Evolutionary conservation across 2,329 filamentous ascomycete species (phyloP).

Genomic region (Colletotrichum camelliae): DNA sequence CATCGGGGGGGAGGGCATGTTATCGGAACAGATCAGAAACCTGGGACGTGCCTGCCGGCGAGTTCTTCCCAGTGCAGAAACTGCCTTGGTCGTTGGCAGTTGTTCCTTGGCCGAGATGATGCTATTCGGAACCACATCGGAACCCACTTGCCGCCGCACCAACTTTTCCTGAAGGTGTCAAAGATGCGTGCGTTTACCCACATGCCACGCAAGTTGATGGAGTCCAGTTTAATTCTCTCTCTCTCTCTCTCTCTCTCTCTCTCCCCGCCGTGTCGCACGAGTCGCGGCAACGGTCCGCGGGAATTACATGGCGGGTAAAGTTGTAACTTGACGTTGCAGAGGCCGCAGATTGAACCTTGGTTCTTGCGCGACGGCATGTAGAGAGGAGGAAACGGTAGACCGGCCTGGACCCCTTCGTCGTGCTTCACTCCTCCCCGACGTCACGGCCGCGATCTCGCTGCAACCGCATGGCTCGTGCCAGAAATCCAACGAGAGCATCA

Average conservation of each 20-base stretch:
- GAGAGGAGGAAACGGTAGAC: background rate
- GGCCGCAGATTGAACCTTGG: background rate
- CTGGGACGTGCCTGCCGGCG: background rate
- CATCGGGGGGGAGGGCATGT: background rate
- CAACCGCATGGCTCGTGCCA: background rate
- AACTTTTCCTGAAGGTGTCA: background rate
- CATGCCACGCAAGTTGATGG: background rate
- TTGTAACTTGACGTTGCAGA: background rate
- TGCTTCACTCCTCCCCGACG: background rate
- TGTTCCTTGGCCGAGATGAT: background rate
- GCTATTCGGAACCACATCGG: constrained; percentile 16
- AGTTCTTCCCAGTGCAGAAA: background rate
- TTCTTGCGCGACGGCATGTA: background rate
- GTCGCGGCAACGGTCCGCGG: background rate
- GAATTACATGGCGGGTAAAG: background rate
- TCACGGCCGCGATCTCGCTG: background rate
- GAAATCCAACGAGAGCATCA: background rate
- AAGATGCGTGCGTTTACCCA: background rate
- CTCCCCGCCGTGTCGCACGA: background rate
- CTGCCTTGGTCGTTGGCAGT: background rate
- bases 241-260: too few species aligned
- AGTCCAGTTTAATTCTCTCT: background rate
- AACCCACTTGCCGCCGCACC: constrained; percentile 12
- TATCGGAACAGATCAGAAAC: background rate
- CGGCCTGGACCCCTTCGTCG: background rate